Evolutionary conservation across 768 basidiomycete species (phyloP), one percentile per base, ranked within the genome.

Genomic region (Cyclocybe cylindracea): DNA sequence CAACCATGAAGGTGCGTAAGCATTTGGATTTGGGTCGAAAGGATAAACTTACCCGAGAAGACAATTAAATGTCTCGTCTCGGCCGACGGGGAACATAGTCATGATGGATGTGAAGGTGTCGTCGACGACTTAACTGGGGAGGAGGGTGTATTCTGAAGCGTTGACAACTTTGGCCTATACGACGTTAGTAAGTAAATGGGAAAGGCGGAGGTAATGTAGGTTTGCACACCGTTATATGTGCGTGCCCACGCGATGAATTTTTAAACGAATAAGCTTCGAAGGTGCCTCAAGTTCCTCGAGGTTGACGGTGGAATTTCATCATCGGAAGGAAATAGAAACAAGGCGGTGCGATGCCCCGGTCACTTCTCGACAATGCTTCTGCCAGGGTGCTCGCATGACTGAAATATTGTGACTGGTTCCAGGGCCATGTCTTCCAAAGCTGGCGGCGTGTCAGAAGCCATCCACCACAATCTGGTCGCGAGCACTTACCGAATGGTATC

Each of bases 361-460:
- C 60, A 7, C 70, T 68, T 36, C 62, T 63, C 1, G 64, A 70
- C 10, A 60, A 56, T 10, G 66, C 62, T 19, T 50, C 44, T 8
- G 41, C 10, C 52, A 10, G 39, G 53, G 51, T 24, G 54, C 50
- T 0, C 13, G 29, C 7, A 65, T 66, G 24, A 75, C 56, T 7
- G 68, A 66, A 5, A 78, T 76, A 52, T 78, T 75, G 45, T 78
- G 78, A 44, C 78, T 76, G 0, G 73, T 74, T 2, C 73, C 78
- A 8, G 63, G 56, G 16, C 77, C 76, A 16, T 66, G 62, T 7
- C 76, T 76, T 59, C 78, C 74, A 6, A 78, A 74, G 45, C 76
- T 79, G 42, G 29, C 8, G 40, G 44, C 44, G 19, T 16, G 46
- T 42, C 19, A 51, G 40, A 40, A 19, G 35, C n/a, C 3, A 24